Evolutionary conservation across 106 monocot genomes (phyloP), one percentile per base, ranked within the genome.

Genomic region (Acanthochlamys bracteata): DNA sequence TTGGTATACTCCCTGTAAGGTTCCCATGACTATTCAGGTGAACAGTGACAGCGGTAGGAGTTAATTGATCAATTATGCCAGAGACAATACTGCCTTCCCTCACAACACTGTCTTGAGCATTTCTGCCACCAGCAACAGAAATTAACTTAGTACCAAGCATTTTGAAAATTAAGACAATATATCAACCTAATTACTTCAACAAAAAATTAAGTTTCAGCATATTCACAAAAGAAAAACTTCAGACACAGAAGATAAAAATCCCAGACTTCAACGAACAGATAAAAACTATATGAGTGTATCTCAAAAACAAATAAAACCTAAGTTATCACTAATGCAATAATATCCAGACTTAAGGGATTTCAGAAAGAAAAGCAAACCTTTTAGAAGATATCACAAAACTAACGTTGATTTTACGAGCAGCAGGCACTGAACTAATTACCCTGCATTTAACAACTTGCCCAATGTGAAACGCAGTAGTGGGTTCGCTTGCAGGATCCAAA

Each of bases 381-480:
- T 83, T 87, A 24, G 77, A 42, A 53, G 85, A 83, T 57, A 77
- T 69, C n/a, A 81, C 69, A 49, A 98, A 98, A 75, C 88, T 91
- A 69, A 83, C 56, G 64, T 54, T 83, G 49, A 98, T 85, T 71
- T 64, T 91, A 55, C 85, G 75, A 52, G 81, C 66, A 73, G 79
- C 67, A 69, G 82, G 64, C 61, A 64, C 72, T 41, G 78, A 78
- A 77, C 79, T 81, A 20, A 81, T 63, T 73, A 98, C 72, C 59
- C 96, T 79, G 69, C 96, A 98, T 75, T 91, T 98, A 39, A 98
- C 74, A 64, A 98, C 96, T 70, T 98, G 91, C 24, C 91, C 96
- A 83, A 83, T 77, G 69, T 98, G 91, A 79, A 83, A 91, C 10
- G 73, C 71, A 63, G 73, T 55, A 77, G 47, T 66, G 68, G 88